A percentile compares a stretch with the other conserved stretches of the same genome.
Evolutionary conservation across 441 rosid genomes (phyloP).

Genomic region (Capsella rubella): DNA sequence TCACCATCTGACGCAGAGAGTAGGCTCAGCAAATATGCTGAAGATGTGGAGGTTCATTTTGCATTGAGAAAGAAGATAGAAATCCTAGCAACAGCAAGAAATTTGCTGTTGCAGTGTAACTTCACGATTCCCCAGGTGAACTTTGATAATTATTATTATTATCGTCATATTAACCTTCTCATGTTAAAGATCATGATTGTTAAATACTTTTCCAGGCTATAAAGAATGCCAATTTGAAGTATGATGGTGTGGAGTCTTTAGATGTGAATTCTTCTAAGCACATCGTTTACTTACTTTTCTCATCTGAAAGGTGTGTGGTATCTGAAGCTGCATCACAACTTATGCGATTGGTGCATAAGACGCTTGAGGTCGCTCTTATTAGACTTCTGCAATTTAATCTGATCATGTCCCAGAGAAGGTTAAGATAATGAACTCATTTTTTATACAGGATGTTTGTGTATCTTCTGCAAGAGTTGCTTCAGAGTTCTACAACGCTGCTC

Average conservation of each 20-base stretch:
- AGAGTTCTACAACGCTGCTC: conserved; percentile 86
- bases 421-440: conserved; percentile 32
- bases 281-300: conserved; percentile 75
- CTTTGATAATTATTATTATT: conserved; percentile 2
- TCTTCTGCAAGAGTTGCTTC: conserved; percentile 88
- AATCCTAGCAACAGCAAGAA: conserved; percentile 89
- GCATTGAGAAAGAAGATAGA: conserved; percentile 85
- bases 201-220: conserved; percentile 58
- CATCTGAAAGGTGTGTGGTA: conserved; percentile 83
- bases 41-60: conserved; percentile 97
- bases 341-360: conserved; percentile 82
- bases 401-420: conserved; percentile 32
- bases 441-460: conserved; percentile 82
- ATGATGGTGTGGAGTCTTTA: conserved; percentile 45
- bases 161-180: conserved; percentile 20
- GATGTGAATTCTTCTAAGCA: conserved; percentile 56
- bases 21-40: conserved; percentile 83
- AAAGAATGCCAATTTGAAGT: conserved; percentile 45
- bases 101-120: conserved; percentile 77
- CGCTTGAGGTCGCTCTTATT: conserved; percentile 65
- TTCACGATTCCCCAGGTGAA: conserved; percentile 80
- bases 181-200: conserved; percentile 25
- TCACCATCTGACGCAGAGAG: conserved; percentile 72
- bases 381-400: conserved; percentile 18
- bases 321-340: conserved; percentile 88